Evolutionary conservation across 2,329 filamentous ascomycete species (phyloP), one percentile per base, ranked within the genome.

Genomic region (Chrysoporthe austroafricana): DNA sequence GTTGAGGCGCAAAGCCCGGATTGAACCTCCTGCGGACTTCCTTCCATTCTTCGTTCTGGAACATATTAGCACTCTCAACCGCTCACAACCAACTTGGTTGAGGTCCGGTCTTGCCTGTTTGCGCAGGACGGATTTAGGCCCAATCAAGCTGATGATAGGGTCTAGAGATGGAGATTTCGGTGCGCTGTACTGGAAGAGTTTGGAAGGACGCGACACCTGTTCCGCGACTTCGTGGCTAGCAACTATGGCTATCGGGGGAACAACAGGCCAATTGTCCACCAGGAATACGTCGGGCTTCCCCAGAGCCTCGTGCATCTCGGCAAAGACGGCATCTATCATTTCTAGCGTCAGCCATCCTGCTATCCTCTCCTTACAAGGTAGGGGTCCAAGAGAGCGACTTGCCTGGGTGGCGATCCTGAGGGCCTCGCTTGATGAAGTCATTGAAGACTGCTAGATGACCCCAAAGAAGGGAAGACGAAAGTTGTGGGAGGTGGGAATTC

Each of bases 1-100:
- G 77, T 62, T 79, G 76, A 0, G 77, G 78, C 0, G 79, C 76
- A 62, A 81, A 81, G 0, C 77, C 79, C 0, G 76, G 76, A 68
- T 77, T 80, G 71, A 77, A 79, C 42, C 75, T 73, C 66, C 76
- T 79, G 21, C 79, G 76, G 9, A 75, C 58, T 2, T 64, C 69
- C 9, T 77, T 26, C 26, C 26, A 26, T 26, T 26, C 26, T 26
- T 26, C 74, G 5, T 69, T 73, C 52, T 74, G 57, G 50, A 39
- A 16, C 39, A 21, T 26, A 26, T 26, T 26, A 26, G 26, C 26
- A 26, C 2, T 26, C 26, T 26, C 26, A 26, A 26, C 26, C 2
- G 26, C 26, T 26, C 26, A 26, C 26, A 26, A 26, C 26, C 26
- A 26, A 26, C 26, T 26, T 42, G 21, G 21, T 21, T 32, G 8